These are phyloP conservation scores for Ceratobasidium sp. DNA, from an alignment of 1,284 basidiomycete genomes.

Conservation along the genomic window DNA sequence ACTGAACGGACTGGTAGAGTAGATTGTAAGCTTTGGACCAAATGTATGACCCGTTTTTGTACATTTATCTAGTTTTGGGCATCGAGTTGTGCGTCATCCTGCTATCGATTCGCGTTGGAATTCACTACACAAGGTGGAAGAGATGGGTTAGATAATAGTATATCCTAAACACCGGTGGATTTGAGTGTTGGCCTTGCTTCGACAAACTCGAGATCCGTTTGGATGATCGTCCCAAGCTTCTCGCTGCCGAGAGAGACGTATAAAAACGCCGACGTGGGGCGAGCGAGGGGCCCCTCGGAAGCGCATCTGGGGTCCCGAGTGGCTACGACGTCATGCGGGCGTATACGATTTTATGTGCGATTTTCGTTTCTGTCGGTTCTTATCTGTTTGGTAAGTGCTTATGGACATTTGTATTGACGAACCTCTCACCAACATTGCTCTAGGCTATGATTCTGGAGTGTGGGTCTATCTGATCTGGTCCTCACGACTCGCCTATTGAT, in stretches of 20 bases:
- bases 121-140: too few species aligned
- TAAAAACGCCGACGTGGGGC: too few species aligned
- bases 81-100: background rate
- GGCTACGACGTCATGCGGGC: slow-evolving; percentile 4
- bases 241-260: too few species aligned
- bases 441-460: slow-evolving; percentile 31
- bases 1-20: background rate
- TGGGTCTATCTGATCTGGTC: background rate
- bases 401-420: background rate
- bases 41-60: slow-evolving; percentile 18
- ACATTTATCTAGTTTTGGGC: slow-evolving; percentile 18
- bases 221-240: too few species aligned
- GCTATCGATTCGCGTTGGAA: background rate
- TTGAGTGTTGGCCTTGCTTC: too few species aligned
- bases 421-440: background rate
- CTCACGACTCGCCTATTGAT: too few species aligned
- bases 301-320: too few species aligned
- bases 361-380: slow-evolving; percentile 30
- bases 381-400: slow-evolving; percentile 20
- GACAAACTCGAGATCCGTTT: too few species aligned
- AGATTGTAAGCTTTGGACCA: background rate
- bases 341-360: slow-evolving; percentile 16
- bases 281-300: too few species aligned
- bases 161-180: too few species aligned
- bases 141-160: too few species aligned